Conservation (phyloP, 768 basidiomycete species). For the Neoboletus magnificus region DNA sequence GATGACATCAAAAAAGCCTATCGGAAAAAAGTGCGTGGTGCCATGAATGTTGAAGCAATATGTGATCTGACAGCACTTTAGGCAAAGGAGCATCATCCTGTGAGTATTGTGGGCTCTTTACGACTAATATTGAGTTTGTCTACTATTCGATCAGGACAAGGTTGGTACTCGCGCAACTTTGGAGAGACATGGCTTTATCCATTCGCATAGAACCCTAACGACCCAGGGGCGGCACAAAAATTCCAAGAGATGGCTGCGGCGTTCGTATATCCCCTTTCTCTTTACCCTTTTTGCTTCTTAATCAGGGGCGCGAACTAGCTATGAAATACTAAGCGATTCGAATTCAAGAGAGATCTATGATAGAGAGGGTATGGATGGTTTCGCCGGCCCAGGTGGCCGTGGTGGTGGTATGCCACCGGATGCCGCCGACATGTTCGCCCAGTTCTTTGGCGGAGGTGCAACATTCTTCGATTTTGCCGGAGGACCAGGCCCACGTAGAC, state of each 20-base stretch:
- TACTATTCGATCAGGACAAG: slow-evolving; percentile 54
- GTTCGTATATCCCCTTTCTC: slow-evolving; percentile 42
- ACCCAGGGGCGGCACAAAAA: slow-evolving; percentile 75
- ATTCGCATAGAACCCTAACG: slow-evolving; percentile 70
- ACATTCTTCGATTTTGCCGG: slow-evolving; percentile 70
- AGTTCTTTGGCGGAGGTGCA: slow-evolving; percentile 59
- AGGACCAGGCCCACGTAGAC: slow-evolving; percentile 41
- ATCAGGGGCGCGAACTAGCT: slow-evolving; percentile 42
- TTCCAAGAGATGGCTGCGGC: slow-evolving; percentile 91
- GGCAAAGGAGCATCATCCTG: slow-evolving; percentile 89
- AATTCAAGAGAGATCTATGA: slow-evolving; percentile 73
- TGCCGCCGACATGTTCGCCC: slow-evolving; percentile 67
- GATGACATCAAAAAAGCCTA: slow-evolving; percentile 95
- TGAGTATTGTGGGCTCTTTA: slow-evolving; percentile 35
- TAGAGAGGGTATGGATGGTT: slow-evolving; percentile 64
- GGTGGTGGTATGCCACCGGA: slow-evolving; percentile 45
- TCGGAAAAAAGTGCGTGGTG: slow-evolving; percentile 70
- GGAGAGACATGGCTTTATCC: background rate
- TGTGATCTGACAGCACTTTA: slow-evolving; percentile 32
- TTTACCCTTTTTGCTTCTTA: background rate
- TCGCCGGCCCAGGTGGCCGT: slow-evolving; percentile 47
- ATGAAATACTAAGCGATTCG: slow-evolving; percentile 77
- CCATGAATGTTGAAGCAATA: background rate
- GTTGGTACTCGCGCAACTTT: slow-evolving; percentile 32
- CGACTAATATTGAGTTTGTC: background rate